phyloP scores from a whole-genome alignment of 768 basidiomycete genomes.

The Brasilioporus rufonigricans region DNA sequence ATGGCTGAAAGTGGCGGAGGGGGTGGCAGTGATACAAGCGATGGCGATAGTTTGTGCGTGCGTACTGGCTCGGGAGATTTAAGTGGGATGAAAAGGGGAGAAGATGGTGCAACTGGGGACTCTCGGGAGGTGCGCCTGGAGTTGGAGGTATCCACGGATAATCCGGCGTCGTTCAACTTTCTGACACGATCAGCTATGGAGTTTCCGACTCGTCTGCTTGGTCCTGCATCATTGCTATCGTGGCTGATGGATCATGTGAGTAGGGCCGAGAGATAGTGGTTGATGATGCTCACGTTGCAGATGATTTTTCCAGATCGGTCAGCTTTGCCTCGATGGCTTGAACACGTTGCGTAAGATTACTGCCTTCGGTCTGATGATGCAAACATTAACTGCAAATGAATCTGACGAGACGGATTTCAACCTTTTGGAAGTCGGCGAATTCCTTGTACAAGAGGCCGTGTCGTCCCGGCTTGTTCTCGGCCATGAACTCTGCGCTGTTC shows the following conservation, averaged over 20 bases:
- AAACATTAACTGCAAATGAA: slow-evolving; percentile 10
- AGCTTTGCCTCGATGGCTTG: slow-evolving; percentile 46
- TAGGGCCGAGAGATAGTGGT: not conserved
- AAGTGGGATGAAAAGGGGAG: slow-evolving; percentile 22
- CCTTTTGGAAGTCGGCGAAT: slow-evolving; percentile 62
- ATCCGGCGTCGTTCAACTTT: slow-evolving; percentile 69
- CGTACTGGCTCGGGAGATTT: slow-evolving; percentile 31
- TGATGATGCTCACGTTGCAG: slow-evolving; percentile 27
- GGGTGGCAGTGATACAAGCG: slow-evolving; percentile 30
- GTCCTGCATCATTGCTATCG: slow-evolving; percentile 27
- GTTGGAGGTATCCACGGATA: slow-evolving; percentile 57
- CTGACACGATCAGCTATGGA: slow-evolving; percentile 82
- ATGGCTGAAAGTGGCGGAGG: slow-evolving; percentile 12
- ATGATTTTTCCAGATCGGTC: slow-evolving; percentile 43
- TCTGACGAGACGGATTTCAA: slow-evolving; percentile 33
- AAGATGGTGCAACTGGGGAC: slow-evolving; percentile 37
- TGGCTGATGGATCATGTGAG: slow-evolving; percentile 17
- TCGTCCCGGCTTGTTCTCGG: slow-evolving; percentile 47
- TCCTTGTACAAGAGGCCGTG: slow-evolving; percentile 60
- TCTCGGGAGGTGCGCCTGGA: slow-evolving; percentile 62
- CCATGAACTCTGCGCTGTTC: slow-evolving; percentile 55
- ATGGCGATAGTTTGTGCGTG: slow-evolving; percentile 41
- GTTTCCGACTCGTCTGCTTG: slow-evolving; percentile 49
- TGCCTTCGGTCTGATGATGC: slow-evolving; percentile 36
- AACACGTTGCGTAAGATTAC: slow-evolving; percentile 38